Base-by-base conservation (phyloP, 139 green algal species). In the Picochlorum sp. region DNA sequence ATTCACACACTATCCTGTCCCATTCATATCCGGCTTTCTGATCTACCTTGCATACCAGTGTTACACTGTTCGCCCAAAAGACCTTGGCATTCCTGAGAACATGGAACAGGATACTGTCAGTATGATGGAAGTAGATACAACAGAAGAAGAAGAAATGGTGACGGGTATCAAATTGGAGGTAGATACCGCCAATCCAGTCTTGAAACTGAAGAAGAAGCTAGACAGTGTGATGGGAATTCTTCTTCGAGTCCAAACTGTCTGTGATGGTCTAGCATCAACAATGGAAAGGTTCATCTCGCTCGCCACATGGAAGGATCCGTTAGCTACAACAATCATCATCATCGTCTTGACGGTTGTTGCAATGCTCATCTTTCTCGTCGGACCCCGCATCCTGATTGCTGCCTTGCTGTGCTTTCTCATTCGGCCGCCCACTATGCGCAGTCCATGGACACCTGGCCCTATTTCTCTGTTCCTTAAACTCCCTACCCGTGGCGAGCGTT, bases 361-460 rank as follows among this genome's bases (percentile, higher is more conserved):
- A 6, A 18, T 57, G 9, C 23, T 71, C 13, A 60, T 71, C 20
- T 52, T 61, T 37, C 3, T 66, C 10, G 58, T 70, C 10, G 69
- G 69, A 4, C 28, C 37, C 3, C 11, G 57, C 31, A 41, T 51
- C 3, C 34, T 70, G 38, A 31, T 70, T 38, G 50, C 69, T 15
- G 52, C 54, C 57, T 28, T 34, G 14, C 41, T 75, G 10, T 75
- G 49, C 62, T 70, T 65, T 21, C 7, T 71, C 37, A 57, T 79
- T 31, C 63, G 73, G 18, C 73, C 70, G 3, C 73, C 73, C 2
- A 23, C 44, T 20, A 47, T 80, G 73, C 62, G 73, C 24, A 70
- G 57, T 4, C 69, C 64, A 21, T 72, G 57, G 8, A 68, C 73
- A 2, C 54, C 73, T 2, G 34, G 60, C 21, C 69, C 70, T 0